Conservation (phyloP, 2,329 filamentous ascomycete genomes). For the Neoarthrinium moseri region DNA sequence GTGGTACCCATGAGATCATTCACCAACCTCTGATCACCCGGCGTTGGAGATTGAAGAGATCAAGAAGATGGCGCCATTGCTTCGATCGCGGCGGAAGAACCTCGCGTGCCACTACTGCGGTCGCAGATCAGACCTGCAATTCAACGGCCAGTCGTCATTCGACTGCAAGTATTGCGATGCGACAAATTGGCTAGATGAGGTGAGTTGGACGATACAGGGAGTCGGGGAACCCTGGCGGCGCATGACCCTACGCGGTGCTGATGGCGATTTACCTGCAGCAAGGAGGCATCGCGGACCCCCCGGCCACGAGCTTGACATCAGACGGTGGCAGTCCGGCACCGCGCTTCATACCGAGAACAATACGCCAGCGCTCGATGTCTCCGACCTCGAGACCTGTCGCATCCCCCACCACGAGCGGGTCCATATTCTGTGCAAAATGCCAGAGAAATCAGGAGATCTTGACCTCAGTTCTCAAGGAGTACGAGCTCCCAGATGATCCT, state of each 20-base stretch:
- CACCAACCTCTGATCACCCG: too few species aligned
- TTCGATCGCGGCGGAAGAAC: slow-evolving; percentile 25
- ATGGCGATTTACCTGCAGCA: slow-evolving; percentile 49
- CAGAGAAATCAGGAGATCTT: slow-evolving; percentile 86
- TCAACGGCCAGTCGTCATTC: slow-evolving; percentile 63
- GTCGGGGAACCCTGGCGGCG: slow-evolving; percentile 1
- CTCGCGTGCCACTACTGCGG: slow-evolving; percentile 85
- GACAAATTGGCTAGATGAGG: slow-evolving; percentile 85
- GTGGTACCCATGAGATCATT: background rate
- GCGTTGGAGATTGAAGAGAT: background rate
- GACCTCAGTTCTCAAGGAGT: slow-evolving; percentile 73
- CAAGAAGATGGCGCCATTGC: slow-evolving; percentile 16
- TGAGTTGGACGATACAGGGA: slow-evolving; percentile 37
- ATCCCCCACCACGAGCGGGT: slow-evolving; percentile 24
- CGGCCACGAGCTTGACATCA: slow-evolving; percentile 55
- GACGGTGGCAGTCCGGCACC: slow-evolving; percentile 27
- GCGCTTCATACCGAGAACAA: slow-evolving; percentile 38
- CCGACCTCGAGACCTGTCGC: background rate
- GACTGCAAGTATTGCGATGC: slow-evolving; percentile 78
- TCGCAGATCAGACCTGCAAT: slow-evolving; percentile 59
- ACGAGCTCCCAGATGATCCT: slow-evolving; percentile 66
- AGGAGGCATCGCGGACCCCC: slow-evolving; percentile 88
- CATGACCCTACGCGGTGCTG: slow-evolving; percentile 10
- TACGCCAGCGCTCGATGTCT: slow-evolving; percentile 12
- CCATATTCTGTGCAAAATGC: slow-evolving; percentile 72